Conservation (phyloP, 805 yeast species). For the Tetrapisispora taiwanensis region DNA sequence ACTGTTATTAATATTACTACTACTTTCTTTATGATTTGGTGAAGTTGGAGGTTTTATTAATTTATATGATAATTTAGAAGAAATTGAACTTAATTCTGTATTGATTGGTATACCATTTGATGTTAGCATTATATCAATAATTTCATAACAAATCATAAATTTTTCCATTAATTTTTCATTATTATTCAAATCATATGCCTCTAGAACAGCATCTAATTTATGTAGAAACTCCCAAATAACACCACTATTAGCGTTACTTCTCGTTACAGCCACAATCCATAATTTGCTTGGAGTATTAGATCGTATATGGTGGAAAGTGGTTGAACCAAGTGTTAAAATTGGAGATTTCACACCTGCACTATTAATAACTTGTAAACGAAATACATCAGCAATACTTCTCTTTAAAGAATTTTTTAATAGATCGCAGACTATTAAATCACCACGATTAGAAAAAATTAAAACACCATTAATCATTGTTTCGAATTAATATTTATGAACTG, state of each 20-base stretch:
- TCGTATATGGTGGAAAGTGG: slow-evolving; percentile 75
- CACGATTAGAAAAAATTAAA: slow-evolving; percentile 67
- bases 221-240: slow-evolving; percentile 69
- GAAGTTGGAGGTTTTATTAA: slow-evolving; percentile 8
- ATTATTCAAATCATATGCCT: slow-evolving; percentile 29
- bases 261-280: slow-evolving; percentile 82
- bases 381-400: slow-evolving; percentile 73
- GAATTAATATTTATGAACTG: not conserved
- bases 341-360: slow-evolving; percentile 49
- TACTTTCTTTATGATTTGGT: not conserved
- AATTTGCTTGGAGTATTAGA: slow-evolving; percentile 39
- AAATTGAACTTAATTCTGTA: slow-evolving; percentile 21
- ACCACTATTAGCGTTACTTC: slow-evolving; percentile 81
- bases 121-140: slow-evolving; percentile 57
- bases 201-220: slow-evolving; percentile 46
- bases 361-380: slow-evolving; percentile 83
- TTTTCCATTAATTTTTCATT: slow-evolving; percentile 52
- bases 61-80: slow-evolving; percentile 17
- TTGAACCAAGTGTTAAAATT: slow-evolving; percentile 78
- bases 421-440: slow-evolving; percentile 73
- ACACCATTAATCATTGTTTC: slow-evolving; percentile 66
- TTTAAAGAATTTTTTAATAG: slow-evolving; percentile 66
- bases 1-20: not conserved
- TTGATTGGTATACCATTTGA: slow-evolving; percentile 22
- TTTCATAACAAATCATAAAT: slow-evolving; percentile 61